Conservation (phyloP, 306 rosid genomes). For the Benincasa hispida region DNA sequence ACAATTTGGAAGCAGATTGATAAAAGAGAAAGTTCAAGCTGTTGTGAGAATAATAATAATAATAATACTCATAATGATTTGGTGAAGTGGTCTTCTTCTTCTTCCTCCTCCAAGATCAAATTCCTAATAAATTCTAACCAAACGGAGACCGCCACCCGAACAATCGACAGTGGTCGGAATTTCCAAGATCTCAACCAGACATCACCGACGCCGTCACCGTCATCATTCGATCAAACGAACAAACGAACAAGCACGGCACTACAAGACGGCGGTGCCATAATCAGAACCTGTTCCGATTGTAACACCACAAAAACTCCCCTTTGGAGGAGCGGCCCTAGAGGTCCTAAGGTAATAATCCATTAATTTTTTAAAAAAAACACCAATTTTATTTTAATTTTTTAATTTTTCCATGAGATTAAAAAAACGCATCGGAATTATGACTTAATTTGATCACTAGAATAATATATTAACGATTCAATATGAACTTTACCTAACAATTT, state of each 20-base stretch:
- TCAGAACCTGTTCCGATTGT: conserved; percentile 89
- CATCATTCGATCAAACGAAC: not conserved
- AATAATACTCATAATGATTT: conserved; percentile 1
- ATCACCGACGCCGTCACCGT: not conserved
- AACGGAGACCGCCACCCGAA: not conserved
- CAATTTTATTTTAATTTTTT: not conserved
- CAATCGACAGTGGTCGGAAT: not conserved
- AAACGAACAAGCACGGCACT: not conserved
- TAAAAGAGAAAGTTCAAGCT: conserved; percentile 8
- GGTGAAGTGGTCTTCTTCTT: conserved; percentile 36
- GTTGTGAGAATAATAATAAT: not conserved
- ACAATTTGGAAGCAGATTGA: conserved; percentile 31
- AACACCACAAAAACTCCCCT: conserved; percentile 94
- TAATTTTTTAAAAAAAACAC: too few species aligned
- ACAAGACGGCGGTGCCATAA: conserved; percentile 8
- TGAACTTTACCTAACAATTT: too few species aligned
- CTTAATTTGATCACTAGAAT: too few species aligned
- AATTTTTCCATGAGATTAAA: not conserved
- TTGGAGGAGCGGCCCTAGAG: conserved; percentile 98
- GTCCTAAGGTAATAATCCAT: conserved; percentile 65
- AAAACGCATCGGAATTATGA: not conserved
- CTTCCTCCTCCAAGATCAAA: conserved; percentile 60
- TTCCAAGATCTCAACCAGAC: conserved; percentile 29
- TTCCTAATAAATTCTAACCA: conserved; percentile 42
- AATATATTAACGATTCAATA: too few species aligned